Percentiles rank a stretch among this genome's conserved stretches.
These are phyloP conservation scores for Mycena indigotica DNA, from an alignment of 768 basidiomycete species.

Conservation along the genomic window DNA sequence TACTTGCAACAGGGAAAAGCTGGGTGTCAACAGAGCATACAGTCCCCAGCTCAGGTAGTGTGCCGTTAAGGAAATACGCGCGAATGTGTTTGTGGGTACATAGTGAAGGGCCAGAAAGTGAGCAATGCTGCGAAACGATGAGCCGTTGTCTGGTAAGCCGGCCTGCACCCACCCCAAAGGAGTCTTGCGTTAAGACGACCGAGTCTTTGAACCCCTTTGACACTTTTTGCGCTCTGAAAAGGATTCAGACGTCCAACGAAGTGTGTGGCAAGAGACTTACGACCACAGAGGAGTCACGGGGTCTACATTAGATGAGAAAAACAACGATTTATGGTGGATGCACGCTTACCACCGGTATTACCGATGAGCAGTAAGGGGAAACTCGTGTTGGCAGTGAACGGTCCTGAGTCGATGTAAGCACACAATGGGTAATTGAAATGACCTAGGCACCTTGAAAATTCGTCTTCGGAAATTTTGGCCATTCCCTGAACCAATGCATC, in stretches of 20 bases:
- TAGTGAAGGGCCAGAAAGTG: slow-evolving; percentile 27
- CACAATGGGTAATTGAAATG: slow-evolving; percentile 33
- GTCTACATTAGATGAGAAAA: slow-evolving; percentile 9
- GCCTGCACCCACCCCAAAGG: slow-evolving; percentile 16
- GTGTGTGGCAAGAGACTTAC: slow-evolving; percentile 10
- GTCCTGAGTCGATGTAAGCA: slow-evolving; percentile 58
- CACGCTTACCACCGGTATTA: slow-evolving; percentile 2
- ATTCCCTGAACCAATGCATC: neutral
- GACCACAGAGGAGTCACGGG: slow-evolving; percentile 19
- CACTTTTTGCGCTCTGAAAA: slow-evolving; percentile 11
- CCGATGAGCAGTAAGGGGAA: slow-evolving; percentile 2
- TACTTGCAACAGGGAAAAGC: neutral
- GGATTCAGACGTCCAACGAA: neutral
- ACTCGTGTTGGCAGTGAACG: neutral
- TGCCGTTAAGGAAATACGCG: slow-evolving; percentile 22
- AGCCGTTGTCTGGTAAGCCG: neutral
- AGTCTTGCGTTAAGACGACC: slow-evolving; percentile 22
- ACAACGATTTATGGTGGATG: neutral
- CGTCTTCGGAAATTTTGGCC: slow-evolving; percentile 1
- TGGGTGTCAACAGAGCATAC: slow-evolving; percentile 1
- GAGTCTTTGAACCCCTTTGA: slow-evolving; percentile 19
- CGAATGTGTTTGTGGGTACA: slow-evolving; percentile 26
- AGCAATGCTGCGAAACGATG: slow-evolving; percentile 25
- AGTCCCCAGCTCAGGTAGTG: slow-evolving; percentile 11
- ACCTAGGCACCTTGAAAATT: slow-evolving; percentile 1